Conservation (phyloP, 2,329 filamentous ascomycete species). For the Alternaria brassicae region DNA sequence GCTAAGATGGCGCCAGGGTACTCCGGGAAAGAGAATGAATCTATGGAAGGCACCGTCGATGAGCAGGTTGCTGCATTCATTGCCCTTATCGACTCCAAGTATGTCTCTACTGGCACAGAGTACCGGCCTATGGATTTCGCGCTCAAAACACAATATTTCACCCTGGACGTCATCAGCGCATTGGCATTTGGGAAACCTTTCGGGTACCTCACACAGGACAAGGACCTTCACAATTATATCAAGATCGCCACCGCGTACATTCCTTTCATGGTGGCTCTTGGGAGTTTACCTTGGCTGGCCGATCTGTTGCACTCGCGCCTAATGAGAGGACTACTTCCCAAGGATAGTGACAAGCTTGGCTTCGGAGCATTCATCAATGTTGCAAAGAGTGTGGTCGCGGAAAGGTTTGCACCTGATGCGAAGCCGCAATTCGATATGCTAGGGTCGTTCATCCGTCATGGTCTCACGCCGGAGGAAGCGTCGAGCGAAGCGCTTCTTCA, state of each 20-base stretch:
- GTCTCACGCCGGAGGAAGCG: constrained; percentile 51
- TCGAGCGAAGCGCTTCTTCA: constrained; percentile 55
- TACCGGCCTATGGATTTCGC: constrained; percentile 54
- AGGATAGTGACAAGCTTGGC: constrained; percentile 54
- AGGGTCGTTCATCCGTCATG: constrained; percentile 57
- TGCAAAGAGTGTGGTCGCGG: constrained; percentile 55
- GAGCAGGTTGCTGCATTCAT: constrained; percentile 54
- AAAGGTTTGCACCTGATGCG: constrained; percentile 56
- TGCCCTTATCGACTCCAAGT: constrained; percentile 57
- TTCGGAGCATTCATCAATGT: constrained; percentile 52
- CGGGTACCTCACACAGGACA: constrained; percentile 58
- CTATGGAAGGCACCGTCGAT: constrained; percentile 59
- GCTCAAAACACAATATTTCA: constrained; percentile 59
- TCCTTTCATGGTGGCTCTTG: constrained; percentile 24
- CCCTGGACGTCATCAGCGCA: constrained; percentile 62
- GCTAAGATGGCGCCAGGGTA: constrained; percentile 58
- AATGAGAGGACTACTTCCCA: constrained; percentile 24
- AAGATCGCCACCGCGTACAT: constrained; percentile 50
- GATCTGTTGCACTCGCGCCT: constrained; percentile 23
- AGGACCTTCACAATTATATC: constrained; percentile 56
- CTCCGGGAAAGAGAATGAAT: constrained; percentile 59
- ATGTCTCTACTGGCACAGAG: constrained; percentile 33
- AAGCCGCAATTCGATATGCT: constrained; percentile 60
- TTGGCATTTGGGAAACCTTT: constrained; percentile 60
- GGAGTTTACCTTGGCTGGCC: constrained; percentile 25